These are phyloP conservation scores for Colletotrichum musae DNA, from an alignment of 2,329 filamentous ascomycete species.

Conservation along the genomic window DNA sequence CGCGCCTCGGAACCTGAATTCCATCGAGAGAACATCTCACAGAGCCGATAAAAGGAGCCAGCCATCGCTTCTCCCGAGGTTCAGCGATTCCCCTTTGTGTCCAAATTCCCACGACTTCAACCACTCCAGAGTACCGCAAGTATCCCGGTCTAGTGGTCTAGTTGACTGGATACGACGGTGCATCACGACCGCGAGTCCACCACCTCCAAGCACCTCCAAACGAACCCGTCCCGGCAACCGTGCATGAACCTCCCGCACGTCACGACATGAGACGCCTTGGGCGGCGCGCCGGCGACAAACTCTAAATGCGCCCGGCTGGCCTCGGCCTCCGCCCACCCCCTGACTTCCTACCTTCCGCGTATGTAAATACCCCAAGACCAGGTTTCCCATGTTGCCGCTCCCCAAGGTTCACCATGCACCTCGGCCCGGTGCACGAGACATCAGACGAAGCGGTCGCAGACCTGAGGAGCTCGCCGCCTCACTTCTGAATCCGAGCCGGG, in stretches of 20 bases:
- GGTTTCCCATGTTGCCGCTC: background rate
- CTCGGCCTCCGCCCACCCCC: too few relatives aligned
- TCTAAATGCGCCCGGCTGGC: slow-evolving; percentile 4
- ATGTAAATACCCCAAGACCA: too few relatives aligned
- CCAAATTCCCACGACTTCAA: too few relatives aligned
- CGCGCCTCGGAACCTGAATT: background rate
- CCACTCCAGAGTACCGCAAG: too few relatives aligned
- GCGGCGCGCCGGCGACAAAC: background rate
- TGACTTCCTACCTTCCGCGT: too few relatives aligned
- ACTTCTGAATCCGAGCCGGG: too few relatives aligned
- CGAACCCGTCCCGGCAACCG: background rate
- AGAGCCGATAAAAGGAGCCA: background rate
- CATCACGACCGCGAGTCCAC: too few relatives aligned
- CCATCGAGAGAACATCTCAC: background rate
- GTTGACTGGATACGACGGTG: too few relatives aligned
- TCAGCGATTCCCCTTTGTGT: too few relatives aligned
- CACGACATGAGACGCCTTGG: slow-evolving; percentile 21
- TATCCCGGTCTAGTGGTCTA: too few relatives aligned
- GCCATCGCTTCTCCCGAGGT: background rate
- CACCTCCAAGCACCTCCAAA: background rate
- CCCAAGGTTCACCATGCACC: background rate
- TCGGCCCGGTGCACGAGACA: background rate
- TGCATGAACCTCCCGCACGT: slow-evolving; percentile 26
- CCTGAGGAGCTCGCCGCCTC: background rate
- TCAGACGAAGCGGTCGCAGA: background rate